Evolutionary conservation across 768 basidiomycete species (phyloP).

Genomic region (Mycena rosella): DNA sequence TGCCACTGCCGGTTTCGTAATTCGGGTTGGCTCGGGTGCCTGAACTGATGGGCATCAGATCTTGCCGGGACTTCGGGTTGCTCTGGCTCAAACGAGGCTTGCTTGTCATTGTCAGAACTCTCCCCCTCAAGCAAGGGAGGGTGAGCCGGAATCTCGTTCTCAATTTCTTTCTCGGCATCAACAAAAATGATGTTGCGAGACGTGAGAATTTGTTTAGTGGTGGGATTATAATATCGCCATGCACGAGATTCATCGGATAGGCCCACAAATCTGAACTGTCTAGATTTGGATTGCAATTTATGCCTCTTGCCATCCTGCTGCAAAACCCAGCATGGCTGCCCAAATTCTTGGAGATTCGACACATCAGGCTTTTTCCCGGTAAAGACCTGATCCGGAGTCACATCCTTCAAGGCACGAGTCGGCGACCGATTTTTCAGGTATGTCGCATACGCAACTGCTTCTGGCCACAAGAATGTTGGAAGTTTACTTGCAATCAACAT

Average conservation of each 20-base stretch:
- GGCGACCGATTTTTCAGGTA: constrained; percentile 38
- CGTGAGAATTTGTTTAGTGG: not conserved
- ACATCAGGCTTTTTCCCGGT: constrained; percentile 46
- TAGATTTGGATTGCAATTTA: constrained; percentile 7
- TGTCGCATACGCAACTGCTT: constrained; percentile 32
- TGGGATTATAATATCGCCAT: constrained; percentile 12
- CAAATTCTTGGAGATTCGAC: constrained; percentile 51
- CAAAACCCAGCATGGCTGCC: not conserved
- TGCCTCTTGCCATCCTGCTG: constrained; percentile 14
- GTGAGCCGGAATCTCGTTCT: no score
- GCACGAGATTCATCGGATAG: constrained; percentile 12
- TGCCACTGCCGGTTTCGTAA: not conserved
- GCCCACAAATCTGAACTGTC: not conserved
- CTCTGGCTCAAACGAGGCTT: no score
- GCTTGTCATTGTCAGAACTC: no score
- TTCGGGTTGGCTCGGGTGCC: not conserved
- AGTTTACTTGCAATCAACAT: constrained; percentile 37
- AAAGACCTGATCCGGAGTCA: constrained; percentile 49
- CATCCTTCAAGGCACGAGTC: not conserved
- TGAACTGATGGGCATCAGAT: not conserved
- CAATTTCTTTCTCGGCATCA: no score
- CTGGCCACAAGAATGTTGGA: constrained; percentile 34
- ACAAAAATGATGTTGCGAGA: no score
- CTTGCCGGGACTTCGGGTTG: no score
- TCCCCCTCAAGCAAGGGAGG: no score